Base-by-base conservation (phyloP, 2,329 filamentous ascomycete genomes). In the Aureobasidium zeae region DNA sequence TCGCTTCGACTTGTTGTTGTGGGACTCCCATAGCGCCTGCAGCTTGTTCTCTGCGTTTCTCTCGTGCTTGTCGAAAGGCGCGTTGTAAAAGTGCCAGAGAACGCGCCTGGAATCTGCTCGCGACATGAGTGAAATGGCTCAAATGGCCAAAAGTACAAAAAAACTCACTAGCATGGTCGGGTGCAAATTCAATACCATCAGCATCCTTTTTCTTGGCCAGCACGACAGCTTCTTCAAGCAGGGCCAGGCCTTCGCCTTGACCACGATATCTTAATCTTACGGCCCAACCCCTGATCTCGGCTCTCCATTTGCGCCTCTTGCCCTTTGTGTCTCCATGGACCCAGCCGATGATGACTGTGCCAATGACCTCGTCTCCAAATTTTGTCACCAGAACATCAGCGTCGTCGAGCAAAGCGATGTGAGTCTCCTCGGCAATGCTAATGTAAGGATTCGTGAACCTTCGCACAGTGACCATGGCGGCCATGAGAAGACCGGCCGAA, bases 271-370 rank as follows among this genome's bases (percentile, higher is more conserved):
- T 70, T 38, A 79, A 64, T 57, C 72, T 72, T 2, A 86, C 84
- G 2, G 86, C 89, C 86, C 87, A 94, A 1, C 83, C 86, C 20
- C 83, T 76, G 46, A 94, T 80, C 35, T 86, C 68, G 7, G 80
- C 83, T 49, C 73, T 74, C 41, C 81, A 81, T 51, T 67, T 67
- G 52, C 67, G 64, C 47, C 67, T 55, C 55, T 62, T 62, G 53
- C 65, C 58, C 59, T 52, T 70, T 54, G 61, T 61, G 64, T 64
- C 56, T 57, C 57, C 61, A 55, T 61, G 66, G 52, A 81, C 74
- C 55, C 85, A 74, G 10, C 78, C 74, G 41, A 93, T 60, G 3
- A 91, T 73, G 16, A 86, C 59, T 0, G 82, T 74, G 3, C 80
- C 86, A 49, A 91, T 80, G 28, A 91, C 65, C 43, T 81, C 74